Percentiles rank a stretch among this genome's conserved stretches.
Evolutionary conservation across 176 grass and related monocot genomes (phyloP).

Genomic region (Carex cristatella): DNA sequence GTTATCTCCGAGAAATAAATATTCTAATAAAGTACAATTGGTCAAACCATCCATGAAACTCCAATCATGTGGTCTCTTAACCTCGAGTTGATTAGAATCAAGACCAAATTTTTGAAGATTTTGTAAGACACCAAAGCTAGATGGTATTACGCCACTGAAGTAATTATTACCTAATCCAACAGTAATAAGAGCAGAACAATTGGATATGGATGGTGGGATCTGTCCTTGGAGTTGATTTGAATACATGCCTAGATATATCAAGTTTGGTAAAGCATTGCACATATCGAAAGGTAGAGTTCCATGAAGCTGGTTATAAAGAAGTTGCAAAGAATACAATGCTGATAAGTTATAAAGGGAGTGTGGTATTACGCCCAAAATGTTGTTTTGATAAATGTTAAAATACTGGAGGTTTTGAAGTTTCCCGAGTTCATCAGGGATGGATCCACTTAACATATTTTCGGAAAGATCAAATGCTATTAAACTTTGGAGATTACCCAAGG

Average conservation of each 20-base stretch:
- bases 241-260: neutral
- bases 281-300: neutral
- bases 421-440: neutral
- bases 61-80: slow-evolving; percentile 15
- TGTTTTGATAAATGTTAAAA: neutral
- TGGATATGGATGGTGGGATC: neutral
- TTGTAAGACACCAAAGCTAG: neutral
- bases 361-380: neutral
- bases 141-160: neutral
- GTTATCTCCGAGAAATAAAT: neutral
- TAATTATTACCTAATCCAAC: neutral
- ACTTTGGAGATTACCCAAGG: neutral
- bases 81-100: slow-evolving; percentile 6
- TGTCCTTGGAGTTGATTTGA: neutral
- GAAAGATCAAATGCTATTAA: neutral
- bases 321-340: neutral
- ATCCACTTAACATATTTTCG: neutral
- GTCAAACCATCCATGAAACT: slow-evolving; percentile 12
- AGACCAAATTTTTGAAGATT: neutral
- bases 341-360: neutral
- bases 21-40: slow-evolving; percentile 1
- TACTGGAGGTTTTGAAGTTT: neutral
- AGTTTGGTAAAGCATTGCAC: neutral
- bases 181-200: neutral
- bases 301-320: neutral